These are phyloP conservation scores for Escovopsis sp. DNA, from an alignment of 2,329 filamentous ascomycete species.

Conservation along the genomic window DNA sequence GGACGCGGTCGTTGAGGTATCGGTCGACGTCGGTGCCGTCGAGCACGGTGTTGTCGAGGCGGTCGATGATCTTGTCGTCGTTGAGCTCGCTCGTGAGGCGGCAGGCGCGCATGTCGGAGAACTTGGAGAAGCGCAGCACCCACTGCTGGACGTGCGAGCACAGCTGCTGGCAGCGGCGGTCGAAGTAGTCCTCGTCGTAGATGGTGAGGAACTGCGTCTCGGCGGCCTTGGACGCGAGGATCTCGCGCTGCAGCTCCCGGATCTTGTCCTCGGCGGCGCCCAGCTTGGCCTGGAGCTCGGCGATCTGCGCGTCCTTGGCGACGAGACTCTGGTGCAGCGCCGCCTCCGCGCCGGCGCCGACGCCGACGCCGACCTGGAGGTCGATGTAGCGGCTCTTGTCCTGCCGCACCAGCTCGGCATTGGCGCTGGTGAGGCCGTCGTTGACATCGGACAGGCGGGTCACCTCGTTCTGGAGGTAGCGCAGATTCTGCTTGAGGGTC, in stretches of 20 bases:
- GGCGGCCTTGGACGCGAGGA: constrained; percentile 41
- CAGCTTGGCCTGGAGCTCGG: constrained; percentile 62
- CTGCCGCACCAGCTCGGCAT: constrained; percentile 59
- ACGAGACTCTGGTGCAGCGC: constrained; percentile 52
- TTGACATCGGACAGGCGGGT: constrained; percentile 70
- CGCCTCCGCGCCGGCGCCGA: constrained; percentile 49
- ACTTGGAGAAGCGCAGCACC: constrained; percentile 95
- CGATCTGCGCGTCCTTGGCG: constrained; percentile 74
- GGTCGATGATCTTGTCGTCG: constrained; percentile 85
- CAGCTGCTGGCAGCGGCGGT: constrained; percentile 81
- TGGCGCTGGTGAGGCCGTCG: constrained; percentile 61
- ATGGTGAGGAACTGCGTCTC: constrained; percentile 63
- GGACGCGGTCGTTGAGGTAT: constrained; percentile 77
- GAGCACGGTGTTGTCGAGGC: constrained; percentile 84
- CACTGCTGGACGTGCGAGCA: constrained; percentile 95
- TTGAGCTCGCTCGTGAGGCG: constrained; percentile 71
- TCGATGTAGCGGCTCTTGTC: constrained; percentile 56
- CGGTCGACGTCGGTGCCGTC: constrained; percentile 87
- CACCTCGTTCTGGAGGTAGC: constrained; percentile 71
- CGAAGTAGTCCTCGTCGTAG: constrained; percentile 89
- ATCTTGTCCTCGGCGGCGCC: constrained; percentile 54
- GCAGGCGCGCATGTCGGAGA: constrained; percentile 83
- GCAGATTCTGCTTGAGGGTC: constrained; percentile 61
- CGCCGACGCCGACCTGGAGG: constrained; percentile 56
- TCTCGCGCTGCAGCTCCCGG: constrained; percentile 35